A percentile compares a stretch with the other conserved stretches of the same genome.
phyloP scores from a whole-genome alignment of 495 filamentous ascomycete species.

The Aspergillus saccharolyticus region DNA sequence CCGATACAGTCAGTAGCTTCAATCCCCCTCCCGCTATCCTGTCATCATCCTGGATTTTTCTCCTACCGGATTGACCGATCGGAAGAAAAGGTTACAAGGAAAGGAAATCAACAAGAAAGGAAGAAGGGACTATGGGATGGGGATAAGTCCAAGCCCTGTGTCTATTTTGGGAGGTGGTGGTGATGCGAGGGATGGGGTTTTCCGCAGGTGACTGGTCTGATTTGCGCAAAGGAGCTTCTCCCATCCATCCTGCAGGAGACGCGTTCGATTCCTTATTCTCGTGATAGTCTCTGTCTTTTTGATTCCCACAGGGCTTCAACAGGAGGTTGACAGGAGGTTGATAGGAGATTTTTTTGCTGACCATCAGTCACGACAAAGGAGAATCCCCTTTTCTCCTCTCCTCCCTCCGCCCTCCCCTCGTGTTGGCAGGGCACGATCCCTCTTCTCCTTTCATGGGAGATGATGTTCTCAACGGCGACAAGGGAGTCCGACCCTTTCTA shows the following conservation, averaged over 20 bases:
- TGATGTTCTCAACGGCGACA: not conserved
- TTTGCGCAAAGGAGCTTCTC: not conserved
- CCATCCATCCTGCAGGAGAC: not conserved
- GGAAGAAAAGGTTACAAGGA: slow-evolving; percentile 6
- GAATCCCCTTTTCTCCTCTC: not conserved
- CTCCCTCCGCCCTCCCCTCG: not conserved
- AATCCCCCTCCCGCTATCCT: slow-evolving; percentile 8
- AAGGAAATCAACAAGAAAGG: not conserved
- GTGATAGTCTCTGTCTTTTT: not conserved
- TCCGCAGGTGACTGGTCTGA: slow-evolving; percentile 18
- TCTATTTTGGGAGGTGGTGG: slow-evolving; percentile 4
- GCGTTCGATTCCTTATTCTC: not conserved
- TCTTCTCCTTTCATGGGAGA: not conserved
- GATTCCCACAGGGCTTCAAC: not conserved
- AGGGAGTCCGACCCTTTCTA: too few relatives aligned
- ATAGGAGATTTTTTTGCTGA: not conserved
- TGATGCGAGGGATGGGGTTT: slow-evolving; percentile 20
- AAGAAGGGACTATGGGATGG: not conserved
- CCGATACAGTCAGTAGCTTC: slow-evolving; percentile 1
- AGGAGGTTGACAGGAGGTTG: not conserved
- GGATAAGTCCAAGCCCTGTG: too few relatives aligned
- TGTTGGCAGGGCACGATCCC: not conserved
- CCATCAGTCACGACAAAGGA: not conserved
- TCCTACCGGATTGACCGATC: slow-evolving; percentile 13
- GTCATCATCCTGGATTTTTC: slow-evolving; percentile 4